These are phyloP conservation scores for Podospora pseudoanserina DNA, from an alignment of 495 filamentous ascomycete genomes.

Conservation along the genomic window DNA sequence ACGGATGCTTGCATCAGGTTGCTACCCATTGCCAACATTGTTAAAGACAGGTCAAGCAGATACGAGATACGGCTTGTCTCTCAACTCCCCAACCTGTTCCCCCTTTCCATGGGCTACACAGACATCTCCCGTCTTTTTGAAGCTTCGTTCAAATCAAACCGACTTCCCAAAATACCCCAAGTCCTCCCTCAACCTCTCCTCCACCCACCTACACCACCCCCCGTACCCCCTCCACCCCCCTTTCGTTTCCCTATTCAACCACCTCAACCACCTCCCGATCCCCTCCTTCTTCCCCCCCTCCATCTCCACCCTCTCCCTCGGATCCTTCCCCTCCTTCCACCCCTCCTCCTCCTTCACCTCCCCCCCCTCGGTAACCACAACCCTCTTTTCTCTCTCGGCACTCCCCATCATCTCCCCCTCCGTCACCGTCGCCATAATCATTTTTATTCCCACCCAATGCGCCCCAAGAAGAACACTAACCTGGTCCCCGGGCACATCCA, in stretches of 20 bases:
- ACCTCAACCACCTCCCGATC: slow-evolving; percentile 39
- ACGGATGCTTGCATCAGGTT: no score
- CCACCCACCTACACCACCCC: slow-evolving; percentile 48
- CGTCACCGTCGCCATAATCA: slow-evolving; percentile 52
- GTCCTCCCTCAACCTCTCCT: slow-evolving; percentile 38
- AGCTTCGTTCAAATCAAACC: slow-evolving; percentile 1
- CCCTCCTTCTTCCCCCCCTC: slow-evolving; percentile 26
- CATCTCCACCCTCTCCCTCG: neutral
- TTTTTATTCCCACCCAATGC: slow-evolving; percentile 58
- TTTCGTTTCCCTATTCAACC: slow-evolving; percentile 43
- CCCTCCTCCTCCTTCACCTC: slow-evolving; percentile 5
- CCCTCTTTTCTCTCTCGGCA: slow-evolving; percentile 17
- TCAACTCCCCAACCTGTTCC: no score
- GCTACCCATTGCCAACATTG: no score
- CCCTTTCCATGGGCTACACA: no score
- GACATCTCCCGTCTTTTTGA: no score
- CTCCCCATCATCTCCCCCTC: slow-evolving; percentile 27
- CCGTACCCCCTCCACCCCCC: slow-evolving; percentile 34
- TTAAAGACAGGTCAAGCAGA: no score
- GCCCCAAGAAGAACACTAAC: slow-evolving; percentile 49
- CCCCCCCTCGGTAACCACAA: neutral
- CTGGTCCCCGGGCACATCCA: slow-evolving; percentile 45
- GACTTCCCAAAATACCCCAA: slow-evolving; percentile 35
- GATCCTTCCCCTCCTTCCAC: neutral
- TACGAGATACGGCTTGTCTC: no score